Conservation (phyloP, 441 rosid genomes). For the Arabidopsis lyrata region DNA sequence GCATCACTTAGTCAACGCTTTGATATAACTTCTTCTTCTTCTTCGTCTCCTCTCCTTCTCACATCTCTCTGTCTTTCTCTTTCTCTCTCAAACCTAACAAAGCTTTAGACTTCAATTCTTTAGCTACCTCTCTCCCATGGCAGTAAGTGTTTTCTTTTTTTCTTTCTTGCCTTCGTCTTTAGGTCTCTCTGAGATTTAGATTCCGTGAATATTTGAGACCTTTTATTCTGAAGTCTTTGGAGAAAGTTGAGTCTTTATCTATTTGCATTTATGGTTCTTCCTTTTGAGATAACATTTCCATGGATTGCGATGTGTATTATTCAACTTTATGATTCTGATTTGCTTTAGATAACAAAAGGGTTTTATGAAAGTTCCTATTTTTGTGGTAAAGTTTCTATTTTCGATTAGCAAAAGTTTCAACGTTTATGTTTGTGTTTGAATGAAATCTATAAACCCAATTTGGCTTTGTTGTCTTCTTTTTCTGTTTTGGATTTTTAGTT, state of each 20-base stretch:
- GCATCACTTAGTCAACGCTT: slow-evolving; percentile 44
- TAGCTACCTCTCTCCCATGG: slow-evolving; percentile 35
- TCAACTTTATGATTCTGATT: slow-evolving; percentile 22
- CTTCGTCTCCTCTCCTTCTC: slow-evolving; percentile 34
- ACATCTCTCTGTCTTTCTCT: slow-evolving; percentile 22
- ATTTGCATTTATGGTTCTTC: slow-evolving; percentile 10
- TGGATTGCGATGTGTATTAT: slow-evolving; percentile 17
- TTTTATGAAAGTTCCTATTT: not conserved
- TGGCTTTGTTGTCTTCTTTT: not conserved
- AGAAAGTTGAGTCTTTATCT: not conserved
- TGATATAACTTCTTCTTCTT: slow-evolving; percentile 37
- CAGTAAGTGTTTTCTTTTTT: slow-evolving; percentile 39
- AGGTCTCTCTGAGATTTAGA: not conserved
- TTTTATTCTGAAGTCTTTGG: not conserved
- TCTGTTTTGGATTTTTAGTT: slow-evolving; percentile 12
- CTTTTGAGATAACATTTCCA: not conserved
- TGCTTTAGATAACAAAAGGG: slow-evolving; percentile 18
- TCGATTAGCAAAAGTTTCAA: not conserved
- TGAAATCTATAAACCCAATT: not conserved
- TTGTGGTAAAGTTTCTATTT: slow-evolving; percentile 1
- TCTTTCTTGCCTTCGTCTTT: slow-evolving; percentile 1
- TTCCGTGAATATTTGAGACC: slow-evolving; percentile 7
- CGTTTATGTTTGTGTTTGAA: not conserved
- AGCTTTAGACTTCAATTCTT: slow-evolving; percentile 10
- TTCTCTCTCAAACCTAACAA: not conserved